Percentiles rank a stretch among this genome's conserved stretches.
Evolutionary conservation across 2,329 filamentous ascomycete genomes (phyloP).

Genomic region (Cercospora zeae-maydis): DNA sequence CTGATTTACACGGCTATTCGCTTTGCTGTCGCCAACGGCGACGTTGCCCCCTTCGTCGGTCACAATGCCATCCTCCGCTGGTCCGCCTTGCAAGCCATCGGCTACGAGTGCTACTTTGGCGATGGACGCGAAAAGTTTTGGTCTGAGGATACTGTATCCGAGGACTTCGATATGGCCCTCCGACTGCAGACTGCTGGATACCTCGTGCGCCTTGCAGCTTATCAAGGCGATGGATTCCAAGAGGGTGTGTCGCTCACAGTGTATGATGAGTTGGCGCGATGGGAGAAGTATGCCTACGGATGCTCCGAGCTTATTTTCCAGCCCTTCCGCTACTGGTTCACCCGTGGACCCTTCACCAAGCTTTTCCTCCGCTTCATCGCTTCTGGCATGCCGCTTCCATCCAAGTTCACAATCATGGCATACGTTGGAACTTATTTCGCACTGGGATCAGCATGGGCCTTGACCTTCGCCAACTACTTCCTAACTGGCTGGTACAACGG

Average conservation of each 20-base stretch:
- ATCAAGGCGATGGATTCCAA: conserved; percentile 73
- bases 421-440: conserved; percentile 81
- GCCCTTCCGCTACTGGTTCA: conserved; percentile 69
- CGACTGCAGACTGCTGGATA: conserved; percentile 70
- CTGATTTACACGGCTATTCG: conserved; percentile 73
- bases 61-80: conserved; percentile 75
- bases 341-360: conserved; percentile 71
- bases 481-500: conserved; percentile 72
- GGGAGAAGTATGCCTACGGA: conserved; percentile 84
- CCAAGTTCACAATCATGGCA: conserved; percentile 70
- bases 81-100: conserved; percentile 70
- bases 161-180: conserved; percentile 79
- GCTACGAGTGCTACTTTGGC: conserved; percentile 62
- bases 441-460: conserved; percentile 70
- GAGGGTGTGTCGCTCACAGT: conserved; percentile 81
- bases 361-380: conserved; percentile 71
- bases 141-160: conserved; percentile 75
- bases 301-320: conserved; percentile 81
- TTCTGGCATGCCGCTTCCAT: conserved; percentile 70
- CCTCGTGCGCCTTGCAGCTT: conserved; percentile 68
- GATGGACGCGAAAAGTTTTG: conserved; percentile 71
- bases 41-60: conserved; percentile 76
- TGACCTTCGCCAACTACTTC: conserved; percentile 72
- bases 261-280: conserved; percentile 77
- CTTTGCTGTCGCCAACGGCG: conserved; percentile 72